Percentiles rank a stretch among this genome's conserved stretches.
These are phyloP conservation scores for Amniculicola lignicola DNA, from an alignment of 495 filamentous ascomycete genomes.

Conservation along the genomic window DNA sequence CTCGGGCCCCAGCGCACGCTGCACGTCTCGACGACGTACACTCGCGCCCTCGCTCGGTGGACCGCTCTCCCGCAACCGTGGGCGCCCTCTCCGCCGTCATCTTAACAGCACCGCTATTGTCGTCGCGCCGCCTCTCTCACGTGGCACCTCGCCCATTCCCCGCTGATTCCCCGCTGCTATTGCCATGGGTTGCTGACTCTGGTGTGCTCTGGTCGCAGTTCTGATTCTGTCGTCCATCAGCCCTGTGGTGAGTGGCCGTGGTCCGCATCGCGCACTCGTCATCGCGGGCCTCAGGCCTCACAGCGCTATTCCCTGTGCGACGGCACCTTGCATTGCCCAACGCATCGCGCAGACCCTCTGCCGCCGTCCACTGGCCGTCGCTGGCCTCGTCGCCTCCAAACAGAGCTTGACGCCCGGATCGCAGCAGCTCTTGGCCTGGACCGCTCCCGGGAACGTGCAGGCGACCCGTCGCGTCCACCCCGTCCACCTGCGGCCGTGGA, in stretches of 20 bases:
- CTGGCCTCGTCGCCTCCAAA: conserved; percentile 16
- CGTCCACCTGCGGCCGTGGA: conserved; percentile 10
- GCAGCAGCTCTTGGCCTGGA: conserved; percentile 15
- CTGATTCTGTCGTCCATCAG: background rate
- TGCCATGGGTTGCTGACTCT: conserved; percentile 9
- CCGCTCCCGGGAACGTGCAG: conserved; percentile 26
- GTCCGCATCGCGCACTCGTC: background rate
- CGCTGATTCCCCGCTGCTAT: conserved; percentile 9
- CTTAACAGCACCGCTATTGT: background rate
- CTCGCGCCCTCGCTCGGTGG: too few relatives aligned
- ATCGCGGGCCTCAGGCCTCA: background rate
- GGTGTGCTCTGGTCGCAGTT: background rate
- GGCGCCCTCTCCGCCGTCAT: background rate
- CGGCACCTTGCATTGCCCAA: conserved; percentile 23
- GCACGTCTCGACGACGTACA: too few relatives aligned
- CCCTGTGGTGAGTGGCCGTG: background rate
- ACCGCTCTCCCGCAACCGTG: too few relatives aligned
- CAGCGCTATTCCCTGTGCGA: conserved; percentile 9
- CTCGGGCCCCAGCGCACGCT: background rate
- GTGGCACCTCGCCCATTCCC: conserved; percentile 10
- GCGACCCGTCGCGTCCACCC: conserved; percentile 16
- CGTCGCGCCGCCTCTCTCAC: conserved; percentile 13
- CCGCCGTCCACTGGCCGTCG: conserved; percentile 4
- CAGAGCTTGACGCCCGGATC: conserved; percentile 20
- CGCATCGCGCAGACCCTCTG: conserved; percentile 10